A percentile compares a stretch with the other conserved stretches of the same genome.
Conservation (phyloP, 192 early-diverging fungal genomes). For the Backusella luteola region DNA sequence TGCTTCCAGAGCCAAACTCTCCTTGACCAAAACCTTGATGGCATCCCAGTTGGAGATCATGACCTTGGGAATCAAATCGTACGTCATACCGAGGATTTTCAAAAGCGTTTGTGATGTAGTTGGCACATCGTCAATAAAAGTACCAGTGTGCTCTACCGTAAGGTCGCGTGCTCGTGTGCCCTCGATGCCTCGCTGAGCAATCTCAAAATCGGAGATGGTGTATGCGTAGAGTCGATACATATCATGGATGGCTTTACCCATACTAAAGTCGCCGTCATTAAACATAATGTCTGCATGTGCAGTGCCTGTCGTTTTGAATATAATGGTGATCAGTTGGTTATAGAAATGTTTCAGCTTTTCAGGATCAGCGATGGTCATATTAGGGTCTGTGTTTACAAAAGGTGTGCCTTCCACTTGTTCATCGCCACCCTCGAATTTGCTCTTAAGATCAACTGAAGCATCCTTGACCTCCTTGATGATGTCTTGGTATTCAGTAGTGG, state of each 20-base stretch:
- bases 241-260: conserved; percentile 26
- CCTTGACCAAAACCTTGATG: background rate
- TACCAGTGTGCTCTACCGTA: conserved; percentile 33
- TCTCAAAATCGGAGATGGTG: conserved; percentile 69
- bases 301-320: background rate
- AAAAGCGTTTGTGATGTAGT: conserved; percentile 65
- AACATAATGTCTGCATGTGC: background rate
- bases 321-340: conserved; percentile 14
- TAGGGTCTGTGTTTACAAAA: background rate
- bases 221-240: conserved; percentile 64
- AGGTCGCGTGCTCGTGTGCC: conserved; percentile 34
- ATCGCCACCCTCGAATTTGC: background rate
- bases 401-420: background rate
- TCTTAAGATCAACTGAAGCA: background rate
- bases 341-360: background rate
- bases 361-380: conserved; percentile 8
- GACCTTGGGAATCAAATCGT: conserved; percentile 10
- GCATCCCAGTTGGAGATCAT: conserved; percentile 8
- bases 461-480: background rate
- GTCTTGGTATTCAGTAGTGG: background rate
- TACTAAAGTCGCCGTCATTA: conserved; percentile 7
- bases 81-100: conserved; percentile 62
- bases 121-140: conserved; percentile 65
- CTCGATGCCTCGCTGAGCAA: conserved; percentile 66
- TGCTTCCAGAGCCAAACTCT: conserved; percentile 9